Evolutionary conservation across 768 basidiomycete genomes (phyloP), one percentile per base, ranked within the genome.

Genomic region (Kwoniella sp.): DNA sequence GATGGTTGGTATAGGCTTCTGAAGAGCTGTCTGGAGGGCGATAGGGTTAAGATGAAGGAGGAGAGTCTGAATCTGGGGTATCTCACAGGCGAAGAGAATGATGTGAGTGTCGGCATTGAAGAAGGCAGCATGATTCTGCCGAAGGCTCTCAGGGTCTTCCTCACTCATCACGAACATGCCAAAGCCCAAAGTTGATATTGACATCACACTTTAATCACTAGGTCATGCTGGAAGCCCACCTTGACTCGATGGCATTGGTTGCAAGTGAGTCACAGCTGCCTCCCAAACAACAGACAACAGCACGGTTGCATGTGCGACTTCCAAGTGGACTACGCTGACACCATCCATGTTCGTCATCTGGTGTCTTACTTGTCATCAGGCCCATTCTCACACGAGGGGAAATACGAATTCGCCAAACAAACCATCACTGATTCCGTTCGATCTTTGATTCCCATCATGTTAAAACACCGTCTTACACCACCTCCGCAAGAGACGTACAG

Each of bases 401-500:
- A 89, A 0, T 94, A 93, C 78, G 81, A 84, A n/a, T 97, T 97
- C 73, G 89, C 69, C 49, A 60, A 64, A 21, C 82, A 82, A 55
- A 77, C 77, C 25, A 88, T 91, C 67, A 93, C 94, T 0, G 83
- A 85, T 3, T 82, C 86, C 62, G 93, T 98, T 55, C 85, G 92
- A 25, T 84, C 83, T 2, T 84, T 85, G 30, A 97, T 99, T 50
- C 94, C 95, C 0, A 82, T 90, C 57, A 98, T 99, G 92, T 83
- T 99, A 61, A 83, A 85, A 70, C 84, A 96, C 73, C 84, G 94
- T 52, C 83, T 96, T 27, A 93, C 92, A 0, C 95, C 95, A 0
- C 95, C 95, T 1, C 95, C 95, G 0, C 82, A 86, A 61, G 94
- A 98, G 81, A 97, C 95, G 1, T 97, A 97, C 79, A 92, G 90